These are phyloP conservation scores for Teunomyces stri DNA, from an alignment of 805 yeast species.

Conservation along the genomic window DNA sequence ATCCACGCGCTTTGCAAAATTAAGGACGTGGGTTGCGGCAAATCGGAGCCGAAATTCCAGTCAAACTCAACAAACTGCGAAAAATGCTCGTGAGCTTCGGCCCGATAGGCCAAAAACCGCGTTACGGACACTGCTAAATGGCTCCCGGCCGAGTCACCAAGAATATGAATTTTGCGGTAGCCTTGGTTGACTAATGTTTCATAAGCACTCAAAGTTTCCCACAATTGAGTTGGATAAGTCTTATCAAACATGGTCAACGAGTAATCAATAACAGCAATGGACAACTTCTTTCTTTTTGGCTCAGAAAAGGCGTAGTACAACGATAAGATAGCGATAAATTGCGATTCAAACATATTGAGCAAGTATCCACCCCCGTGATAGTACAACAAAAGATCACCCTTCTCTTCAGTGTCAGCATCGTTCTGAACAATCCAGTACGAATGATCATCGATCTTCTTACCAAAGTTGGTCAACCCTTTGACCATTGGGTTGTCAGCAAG, in stretches of 20 bases:
- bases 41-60: slow-evolving; percentile 12
- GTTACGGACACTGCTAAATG: slow-evolving; percentile 12
- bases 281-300: slow-evolving; percentile 12
- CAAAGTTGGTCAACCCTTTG: slow-evolving; percentile 9
- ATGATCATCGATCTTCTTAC: slow-evolving; percentile 11
- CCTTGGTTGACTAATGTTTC: slow-evolving; percentile 14
- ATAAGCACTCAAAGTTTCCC: slow-evolving; percentile 17
- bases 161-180: slow-evolving; percentile 13
- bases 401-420: slow-evolving; percentile 3
- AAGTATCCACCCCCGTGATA: slow-evolving; percentile 28
- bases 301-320: slow-evolving; percentile 19
- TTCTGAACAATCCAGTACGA: slow-evolving; percentile 16
- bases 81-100: slow-evolving; percentile 26
- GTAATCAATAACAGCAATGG: slow-evolving; percentile 22
- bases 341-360: slow-evolving; percentile 20
- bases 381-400: slow-evolving; percentile 18
- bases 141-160: slow-evolving; percentile 22
- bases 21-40: slow-evolving; percentile 28
- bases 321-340: slow-evolving; percentile 22
- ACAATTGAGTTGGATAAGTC: slow-evolving; percentile 24
- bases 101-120: slow-evolving; percentile 29
- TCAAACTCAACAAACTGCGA: slow-evolving; percentile 17
- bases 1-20: slow-evolving; percentile 37
- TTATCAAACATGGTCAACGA: slow-evolving; percentile 20
- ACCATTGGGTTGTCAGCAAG: slow-evolving; percentile 13